Conservation (phyloP, 2,329 filamentous ascomycete species). For the Ascomycota sp. region DNA sequence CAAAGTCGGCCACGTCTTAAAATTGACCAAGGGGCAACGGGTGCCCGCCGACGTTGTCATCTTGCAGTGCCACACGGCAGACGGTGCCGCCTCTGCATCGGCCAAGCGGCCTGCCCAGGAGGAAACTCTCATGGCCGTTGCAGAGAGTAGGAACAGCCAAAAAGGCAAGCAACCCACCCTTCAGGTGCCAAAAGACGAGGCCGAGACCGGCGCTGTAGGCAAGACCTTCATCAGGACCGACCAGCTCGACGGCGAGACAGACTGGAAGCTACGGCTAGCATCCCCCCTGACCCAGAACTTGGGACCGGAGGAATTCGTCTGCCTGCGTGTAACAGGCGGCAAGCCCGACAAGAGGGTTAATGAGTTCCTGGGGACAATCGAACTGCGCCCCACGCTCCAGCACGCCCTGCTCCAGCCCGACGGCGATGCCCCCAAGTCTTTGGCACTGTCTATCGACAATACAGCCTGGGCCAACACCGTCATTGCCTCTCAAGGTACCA, state of each 20-base stretch:
- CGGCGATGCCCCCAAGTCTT: conserved; percentile 28
- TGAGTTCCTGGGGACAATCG: conserved; percentile 78
- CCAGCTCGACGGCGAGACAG: conserved; percentile 91
- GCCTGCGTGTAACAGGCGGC: conserved; percentile 55
- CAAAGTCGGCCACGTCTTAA: conserved; percentile 88
- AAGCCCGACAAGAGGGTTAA: conserved; percentile 90
- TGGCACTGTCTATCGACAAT: conserved; percentile 79
- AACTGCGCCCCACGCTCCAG: conserved; percentile 39
- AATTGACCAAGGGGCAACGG: conserved; percentile 76
- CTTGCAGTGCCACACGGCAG: conserved; percentile 54
- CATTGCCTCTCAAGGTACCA: conserved; percentile 77
- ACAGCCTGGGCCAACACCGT: conserved; percentile 98
- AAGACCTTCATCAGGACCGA: conserved; percentile 97
- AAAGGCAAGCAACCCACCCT: conserved; percentile 16
- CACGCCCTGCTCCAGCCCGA: conserved; percentile 13
- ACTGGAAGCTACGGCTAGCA: conserved; percentile 89
- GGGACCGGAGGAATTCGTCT: conserved; percentile 47
- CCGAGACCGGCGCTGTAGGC: conserved; percentile 31
- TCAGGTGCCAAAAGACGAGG: conserved; percentile 7
- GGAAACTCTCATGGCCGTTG: conserved; percentile 21
- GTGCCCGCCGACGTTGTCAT: conserved; percentile 91
- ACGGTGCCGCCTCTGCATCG: conserved; percentile 17
- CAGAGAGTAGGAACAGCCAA: conserved; percentile 12
- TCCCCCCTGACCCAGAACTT: conserved; percentile 73
- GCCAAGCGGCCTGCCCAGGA: conserved; percentile 14